Evolutionary conservation across 306 rosid species (phyloP).

Genomic region (Medicago lupulina): DNA sequence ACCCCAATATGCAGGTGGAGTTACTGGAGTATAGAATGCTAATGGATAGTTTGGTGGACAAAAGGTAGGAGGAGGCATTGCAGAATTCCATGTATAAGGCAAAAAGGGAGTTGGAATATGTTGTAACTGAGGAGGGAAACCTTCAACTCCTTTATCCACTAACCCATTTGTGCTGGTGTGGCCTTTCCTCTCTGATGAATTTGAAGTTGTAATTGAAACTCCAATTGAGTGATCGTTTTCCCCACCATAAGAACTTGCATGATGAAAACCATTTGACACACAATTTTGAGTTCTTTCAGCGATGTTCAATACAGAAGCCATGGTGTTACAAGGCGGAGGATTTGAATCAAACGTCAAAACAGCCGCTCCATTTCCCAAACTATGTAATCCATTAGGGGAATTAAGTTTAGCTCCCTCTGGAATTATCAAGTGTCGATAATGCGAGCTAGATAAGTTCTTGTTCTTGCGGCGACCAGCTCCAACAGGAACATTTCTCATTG

Average conservation of each 20-base stretch:
- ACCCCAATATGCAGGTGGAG: constrained; percentile 68
- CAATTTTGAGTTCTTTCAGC: constrained; percentile 49
- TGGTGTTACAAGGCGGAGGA: constrained; percentile 65
- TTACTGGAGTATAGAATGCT: constrained; percentile 57
- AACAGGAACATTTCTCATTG: constrained; percentile 87
- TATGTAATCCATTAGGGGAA: constrained; percentile 49
- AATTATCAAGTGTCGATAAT: constrained; percentile 60
- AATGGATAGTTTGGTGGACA: constrained; percentile 66
- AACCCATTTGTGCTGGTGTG: constrained; percentile 49
- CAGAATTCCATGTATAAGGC: constrained; percentile 66
- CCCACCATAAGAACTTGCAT: constrained; percentile 45
- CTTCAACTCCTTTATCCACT: constrained; percentile 45
- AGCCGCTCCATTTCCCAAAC: constrained; percentile 53
- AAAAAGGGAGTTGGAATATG: constrained; percentile 58
- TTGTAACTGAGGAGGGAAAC: constrained; percentile 60
- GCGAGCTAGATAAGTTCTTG: constrained; percentile 66
- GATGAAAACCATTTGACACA: constrained; percentile 53
- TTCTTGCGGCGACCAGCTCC: constrained; percentile 96
- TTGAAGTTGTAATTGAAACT: constrained; percentile 62
- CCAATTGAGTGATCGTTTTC: constrained; percentile 57
- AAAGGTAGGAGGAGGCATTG: constrained; percentile 59
- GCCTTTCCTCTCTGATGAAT: constrained; percentile 56
- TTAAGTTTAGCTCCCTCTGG: constrained; percentile 53
- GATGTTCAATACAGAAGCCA: constrained; percentile 67
- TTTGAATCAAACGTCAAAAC: constrained; percentile 70